Evolutionary conservation across 306 rosid genomes (phyloP).

Genomic region (Astragalus glycyphyllos): DNA sequence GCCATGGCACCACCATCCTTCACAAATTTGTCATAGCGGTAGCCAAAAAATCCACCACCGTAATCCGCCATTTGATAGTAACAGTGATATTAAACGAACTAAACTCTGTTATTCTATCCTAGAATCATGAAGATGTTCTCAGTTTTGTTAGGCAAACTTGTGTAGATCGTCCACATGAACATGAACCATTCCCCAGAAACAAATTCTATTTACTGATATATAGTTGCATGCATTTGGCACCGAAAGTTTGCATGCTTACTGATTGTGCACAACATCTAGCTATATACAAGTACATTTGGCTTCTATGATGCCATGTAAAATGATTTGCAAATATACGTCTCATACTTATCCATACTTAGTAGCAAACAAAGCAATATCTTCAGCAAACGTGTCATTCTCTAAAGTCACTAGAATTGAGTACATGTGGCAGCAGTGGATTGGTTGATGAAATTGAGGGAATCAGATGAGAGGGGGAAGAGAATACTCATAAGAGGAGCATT

Average conservation of each 20-base stretch:
- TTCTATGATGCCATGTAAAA: constrained; percentile 12
- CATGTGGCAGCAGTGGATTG: too few relatives aligned
- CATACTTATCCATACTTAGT: neutral
- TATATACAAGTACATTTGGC: constrained; percentile 7
- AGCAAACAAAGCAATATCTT: neutral
- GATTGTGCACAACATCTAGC: constrained; percentile 16
- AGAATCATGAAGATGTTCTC: neutral
- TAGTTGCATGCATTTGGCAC: constrained; percentile 9
- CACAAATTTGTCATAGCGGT: too few relatives aligned
- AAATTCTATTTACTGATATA: neutral
- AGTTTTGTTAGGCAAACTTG: neutral
- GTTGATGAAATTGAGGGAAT: too few relatives aligned
- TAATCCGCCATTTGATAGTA: too few relatives aligned
- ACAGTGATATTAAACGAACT: neutral
- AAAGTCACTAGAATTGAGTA: neutral
- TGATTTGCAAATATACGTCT: neutral
- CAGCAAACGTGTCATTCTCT: neutral
- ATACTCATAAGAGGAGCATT: too few relatives aligned
- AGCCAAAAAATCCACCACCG: too few relatives aligned
- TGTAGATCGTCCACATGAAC: constrained; percentile 2
- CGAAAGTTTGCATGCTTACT: neutral
- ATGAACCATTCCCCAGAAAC: neutral
- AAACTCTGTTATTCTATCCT: constrained; percentile 1
- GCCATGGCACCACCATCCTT: too few relatives aligned
- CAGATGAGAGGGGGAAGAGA: too few relatives aligned